A percentile compares a stretch with the other conserved stretches of the same genome.
Evolutionary conservation across 2,329 filamentous ascomycete species (phyloP).

Genomic region (Fusarium torreyae): DNA sequence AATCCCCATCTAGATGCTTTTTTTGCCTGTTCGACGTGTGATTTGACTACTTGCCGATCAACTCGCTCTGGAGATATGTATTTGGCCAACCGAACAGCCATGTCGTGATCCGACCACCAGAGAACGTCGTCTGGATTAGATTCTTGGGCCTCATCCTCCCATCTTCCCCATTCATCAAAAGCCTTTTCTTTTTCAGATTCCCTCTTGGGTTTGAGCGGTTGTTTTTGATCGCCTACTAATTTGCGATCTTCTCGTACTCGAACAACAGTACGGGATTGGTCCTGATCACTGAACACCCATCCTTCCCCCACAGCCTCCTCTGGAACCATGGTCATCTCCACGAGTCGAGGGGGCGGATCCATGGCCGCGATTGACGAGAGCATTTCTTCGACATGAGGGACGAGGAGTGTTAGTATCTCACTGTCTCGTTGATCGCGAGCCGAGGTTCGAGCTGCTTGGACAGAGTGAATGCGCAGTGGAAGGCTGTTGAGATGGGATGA

Average conservation of each 20-base stretch:
- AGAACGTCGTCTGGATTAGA: constrained; percentile 39
- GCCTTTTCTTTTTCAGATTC: constrained; percentile 37
- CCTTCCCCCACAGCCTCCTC: constrained; percentile 55
- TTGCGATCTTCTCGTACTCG: constrained; percentile 48
- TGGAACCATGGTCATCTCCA: constrained; percentile 64
- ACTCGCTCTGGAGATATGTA: constrained; percentile 58
- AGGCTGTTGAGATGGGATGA: constrained; percentile 56
- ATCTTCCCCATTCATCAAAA: constrained; percentile 65
- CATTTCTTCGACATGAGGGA: constrained; percentile 61
- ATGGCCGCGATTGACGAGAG: constrained; percentile 56
- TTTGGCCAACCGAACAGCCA: constrained; percentile 62
- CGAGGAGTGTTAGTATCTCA: constrained; percentile 57
- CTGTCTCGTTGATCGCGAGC: constrained; percentile 57
- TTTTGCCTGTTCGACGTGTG: constrained; percentile 52
- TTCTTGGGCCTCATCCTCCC: constrained; percentile 48
- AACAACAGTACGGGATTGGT: constrained; percentile 52
- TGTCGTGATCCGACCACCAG: constrained; percentile 65
- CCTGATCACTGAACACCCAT: constrained; percentile 57
- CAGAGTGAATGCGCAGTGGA: constrained; percentile 56
- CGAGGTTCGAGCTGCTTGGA: constrained; percentile 53
- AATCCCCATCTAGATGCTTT: constrained; percentile 55
- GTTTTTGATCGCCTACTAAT: constrained; percentile 23
- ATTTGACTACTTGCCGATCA: constrained; percentile 51
- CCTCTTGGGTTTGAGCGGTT: not conserved
- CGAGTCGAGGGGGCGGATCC: constrained; percentile 52